Evolutionary conservation across 257 asterid species (phyloP).

Genomic region (Lycium barbarum): DNA sequence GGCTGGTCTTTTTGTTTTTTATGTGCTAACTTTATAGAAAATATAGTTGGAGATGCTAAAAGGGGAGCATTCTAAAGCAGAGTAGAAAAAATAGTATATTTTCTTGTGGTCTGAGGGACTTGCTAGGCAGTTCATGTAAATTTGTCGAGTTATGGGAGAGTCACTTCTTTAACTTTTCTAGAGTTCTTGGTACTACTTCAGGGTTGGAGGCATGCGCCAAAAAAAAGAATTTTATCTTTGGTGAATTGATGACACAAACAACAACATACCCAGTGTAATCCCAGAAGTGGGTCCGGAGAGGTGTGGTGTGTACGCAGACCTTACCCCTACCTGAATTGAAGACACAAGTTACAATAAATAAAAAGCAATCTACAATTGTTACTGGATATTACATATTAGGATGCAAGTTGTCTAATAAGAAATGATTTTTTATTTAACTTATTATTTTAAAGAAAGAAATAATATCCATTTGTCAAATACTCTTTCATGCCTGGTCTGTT

Average conservation of each 20-base stretch:
- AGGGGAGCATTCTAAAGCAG: background rate
- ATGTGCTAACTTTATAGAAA: background rate
- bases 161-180: background rate
- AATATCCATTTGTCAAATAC: background rate
- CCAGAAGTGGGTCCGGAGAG: too few species aligned
- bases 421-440: background rate
- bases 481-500: background rate
- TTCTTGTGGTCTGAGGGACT: slow-evolving; percentile 13
- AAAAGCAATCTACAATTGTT: background rate
- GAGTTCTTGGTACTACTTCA: background rate
- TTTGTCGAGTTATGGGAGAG: slow-evolving; percentile 11
- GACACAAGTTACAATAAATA: background rate
- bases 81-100: background rate
- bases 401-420: background rate
- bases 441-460: background rate
- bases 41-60: background rate
- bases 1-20: background rate
- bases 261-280: too few species aligned
- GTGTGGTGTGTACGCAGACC: too few species aligned
- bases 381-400: background rate
- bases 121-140: slow-evolving; percentile 13
- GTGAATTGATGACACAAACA: background rate
- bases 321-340: background rate
- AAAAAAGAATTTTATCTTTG: background rate
- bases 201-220: slow-evolving; percentile 17